Conservation (phyloP, 1,284 basidiomycete genomes). For the Cystobasidium slooffiae region DNA sequence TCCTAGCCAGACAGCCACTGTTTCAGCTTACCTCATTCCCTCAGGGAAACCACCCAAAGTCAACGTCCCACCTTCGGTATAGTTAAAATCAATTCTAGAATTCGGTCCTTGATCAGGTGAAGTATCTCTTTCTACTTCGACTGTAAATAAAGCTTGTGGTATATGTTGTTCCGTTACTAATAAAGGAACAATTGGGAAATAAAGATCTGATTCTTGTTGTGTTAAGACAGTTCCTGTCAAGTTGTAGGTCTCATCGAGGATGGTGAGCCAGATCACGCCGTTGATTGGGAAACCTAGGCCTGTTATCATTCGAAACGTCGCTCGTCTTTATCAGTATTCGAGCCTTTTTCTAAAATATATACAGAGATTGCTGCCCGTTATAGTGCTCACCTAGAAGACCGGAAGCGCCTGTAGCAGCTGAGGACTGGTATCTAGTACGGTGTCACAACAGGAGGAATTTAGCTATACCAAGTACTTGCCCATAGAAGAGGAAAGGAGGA, state of each 20-base stretch:
- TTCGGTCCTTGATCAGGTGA: neutral
- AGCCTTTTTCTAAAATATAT: too few relatives aligned
- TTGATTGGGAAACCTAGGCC: slow-evolving; percentile 41
- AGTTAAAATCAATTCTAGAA: slow-evolving; percentile 15
- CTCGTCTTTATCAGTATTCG: too few relatives aligned
- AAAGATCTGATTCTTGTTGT: slow-evolving; percentile 10
- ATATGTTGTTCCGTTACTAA: slow-evolving; percentile 22
- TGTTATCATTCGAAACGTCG: neutral
- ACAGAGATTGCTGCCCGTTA: too few relatives aligned
- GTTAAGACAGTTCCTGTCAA: slow-evolving; percentile 17
- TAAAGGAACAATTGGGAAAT: slow-evolving; percentile 34
- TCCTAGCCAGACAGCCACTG: neutral
- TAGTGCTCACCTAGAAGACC: slow-evolving; percentile 31
- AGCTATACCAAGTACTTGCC: too few relatives aligned
- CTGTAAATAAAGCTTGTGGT: slow-evolving; percentile 17
- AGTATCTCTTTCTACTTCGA: slow-evolving; percentile 31
- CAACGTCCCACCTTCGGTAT: slow-evolving; percentile 27
- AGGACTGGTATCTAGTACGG: slow-evolving; percentile 15
- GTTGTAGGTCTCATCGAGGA: slow-evolving; percentile 20
- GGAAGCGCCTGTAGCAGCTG: slow-evolving; percentile 31
- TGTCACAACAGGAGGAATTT: too few relatives aligned
- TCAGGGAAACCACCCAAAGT: slow-evolving; percentile 40
- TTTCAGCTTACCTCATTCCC: slow-evolving; percentile 2
- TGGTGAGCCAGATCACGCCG: slow-evolving; percentile 33
- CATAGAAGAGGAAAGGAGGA: neutral